These are phyloP conservation scores for Pleurozium schreberi DNA, from an alignment of 225 moss, liverwort and hornwort species.

Conservation along the genomic window DNA sequence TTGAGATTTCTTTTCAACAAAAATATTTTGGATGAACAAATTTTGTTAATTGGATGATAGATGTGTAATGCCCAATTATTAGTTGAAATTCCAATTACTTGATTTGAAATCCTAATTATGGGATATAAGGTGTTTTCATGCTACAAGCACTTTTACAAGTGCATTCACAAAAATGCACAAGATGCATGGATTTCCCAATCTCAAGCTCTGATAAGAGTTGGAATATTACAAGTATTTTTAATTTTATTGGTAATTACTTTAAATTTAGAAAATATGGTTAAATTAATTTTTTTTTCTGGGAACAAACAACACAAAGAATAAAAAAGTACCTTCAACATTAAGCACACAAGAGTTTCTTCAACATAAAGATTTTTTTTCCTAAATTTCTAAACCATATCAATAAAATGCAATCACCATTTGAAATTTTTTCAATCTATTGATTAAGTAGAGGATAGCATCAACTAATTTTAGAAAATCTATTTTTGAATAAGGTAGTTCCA, in stretches of 20 bases:
- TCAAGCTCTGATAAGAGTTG: background rate
- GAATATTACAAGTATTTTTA: background rate
- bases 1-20: accelerated
- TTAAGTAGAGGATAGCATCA: background rate
- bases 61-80: no score
- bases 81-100: accelerated
- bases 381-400: background rate
- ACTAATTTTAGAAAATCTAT: background rate
- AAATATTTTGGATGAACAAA: no score
- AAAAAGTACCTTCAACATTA: no score
- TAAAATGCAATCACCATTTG: background rate
- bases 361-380: background rate
- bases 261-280: background rate
- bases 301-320: no score
- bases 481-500: background rate
- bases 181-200: background rate
- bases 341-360: background rate
- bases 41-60: no score
- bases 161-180: no score
- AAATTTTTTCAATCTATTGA: background rate
- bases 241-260: background rate
- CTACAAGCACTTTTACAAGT: no score
- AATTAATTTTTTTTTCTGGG: no score
- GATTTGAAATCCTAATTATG: no score
- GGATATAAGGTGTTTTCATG: no score